Evolutionary conservation across 768 basidiomycete species (phyloP).

Genomic region (Calocybe cyanea): DNA sequence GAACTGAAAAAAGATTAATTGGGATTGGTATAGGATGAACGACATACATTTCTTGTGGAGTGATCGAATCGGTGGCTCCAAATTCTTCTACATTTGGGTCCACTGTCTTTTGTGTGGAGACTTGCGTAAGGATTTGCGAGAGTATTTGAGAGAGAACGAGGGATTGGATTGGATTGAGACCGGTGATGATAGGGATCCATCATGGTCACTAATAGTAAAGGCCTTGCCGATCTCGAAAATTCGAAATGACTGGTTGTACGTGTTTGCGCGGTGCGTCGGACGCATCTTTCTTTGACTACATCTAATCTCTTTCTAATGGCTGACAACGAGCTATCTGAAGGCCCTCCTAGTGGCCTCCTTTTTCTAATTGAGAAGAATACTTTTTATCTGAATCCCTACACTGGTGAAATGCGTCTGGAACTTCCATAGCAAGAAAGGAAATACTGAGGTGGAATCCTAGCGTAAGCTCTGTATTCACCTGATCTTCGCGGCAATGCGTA

Average conservation of each 20-base stretch:
- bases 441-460: slow-evolving; percentile 85
- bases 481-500: slow-evolving; percentile 15
- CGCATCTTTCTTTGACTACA: slow-evolving; percentile 19
- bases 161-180: too few species aligned
- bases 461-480: slow-evolving; percentile 44
- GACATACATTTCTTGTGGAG: slow-evolving; percentile 60
- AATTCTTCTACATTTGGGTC: slow-evolving; percentile 64
- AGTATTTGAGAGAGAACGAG: background rate
- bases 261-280: slow-evolving; percentile 35
- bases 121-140: slow-evolving; percentile 69
- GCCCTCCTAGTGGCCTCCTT: slow-evolving; percentile 41
- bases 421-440: slow-evolving; percentile 80
- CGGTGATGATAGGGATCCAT: too few species aligned
- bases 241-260: slow-evolving; percentile 22
- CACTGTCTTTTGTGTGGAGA: slow-evolving; percentile 59
- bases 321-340: slow-evolving; percentile 24
- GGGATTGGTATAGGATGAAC: background rate
- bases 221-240: slow-evolving; percentile 21
- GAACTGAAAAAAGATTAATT: slow-evolving; percentile 36
- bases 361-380: slow-evolving; percentile 66
- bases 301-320: slow-evolving; percentile 19
- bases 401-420: slow-evolving; percentile 80
- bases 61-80: slow-evolving; percentile 79
- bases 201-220: too few species aligned
- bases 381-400: slow-evolving; percentile 91